Evolutionary conservation across 805 yeast genomes (phyloP), one percentile per base, ranked within the genome.

Genomic region (Lachancea quebecensis): DNA sequence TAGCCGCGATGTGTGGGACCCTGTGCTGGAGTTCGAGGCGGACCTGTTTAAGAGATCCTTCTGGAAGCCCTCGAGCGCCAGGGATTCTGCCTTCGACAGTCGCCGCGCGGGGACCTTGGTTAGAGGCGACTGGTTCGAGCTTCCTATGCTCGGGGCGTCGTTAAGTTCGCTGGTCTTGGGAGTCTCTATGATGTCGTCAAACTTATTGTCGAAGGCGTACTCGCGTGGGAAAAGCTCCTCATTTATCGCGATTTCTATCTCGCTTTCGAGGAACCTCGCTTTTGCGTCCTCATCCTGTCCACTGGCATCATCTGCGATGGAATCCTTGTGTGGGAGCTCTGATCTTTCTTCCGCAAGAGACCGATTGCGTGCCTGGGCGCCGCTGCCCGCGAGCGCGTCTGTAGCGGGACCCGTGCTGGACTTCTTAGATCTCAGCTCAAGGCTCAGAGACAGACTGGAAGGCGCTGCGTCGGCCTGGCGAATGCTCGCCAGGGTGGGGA

Each of bases 51-150:
- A 15, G 3, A 44, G 10, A 17, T 44, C 47, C 4, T 39, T 32
- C 14, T 44, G 43, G 27, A 44, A 44, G 21, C 45, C 39, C 25
- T 47, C 48, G 18, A 45, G 21, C 11, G 45, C 35, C 10, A 27
- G 12, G 12, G 51, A 47, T 27, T 45, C 45, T 10, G 33, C 30
- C 27, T 41, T 25, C 2, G 47, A 44, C 10, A 39, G 31, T 36
- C 17, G 41, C 30, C 38, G 35, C 14, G 15, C 38, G 17, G 32
- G 44, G 16, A 15, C 30, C 31, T 31, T 40, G 4, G 53, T 49
- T n/a, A 51, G 42, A 3, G 55, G 53, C 10, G 57, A 49, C 16
- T 50, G 57, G 37, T 46, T 46, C 10, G 55, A 53, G 36, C 51
- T 53, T 7, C 49, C 39, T 8, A 41, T 30, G 35, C 51, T 47